Conservation (phyloP, 2,329 filamentous ascomycete genomes). For the Magnaporthiopsis incrustans region DNA sequence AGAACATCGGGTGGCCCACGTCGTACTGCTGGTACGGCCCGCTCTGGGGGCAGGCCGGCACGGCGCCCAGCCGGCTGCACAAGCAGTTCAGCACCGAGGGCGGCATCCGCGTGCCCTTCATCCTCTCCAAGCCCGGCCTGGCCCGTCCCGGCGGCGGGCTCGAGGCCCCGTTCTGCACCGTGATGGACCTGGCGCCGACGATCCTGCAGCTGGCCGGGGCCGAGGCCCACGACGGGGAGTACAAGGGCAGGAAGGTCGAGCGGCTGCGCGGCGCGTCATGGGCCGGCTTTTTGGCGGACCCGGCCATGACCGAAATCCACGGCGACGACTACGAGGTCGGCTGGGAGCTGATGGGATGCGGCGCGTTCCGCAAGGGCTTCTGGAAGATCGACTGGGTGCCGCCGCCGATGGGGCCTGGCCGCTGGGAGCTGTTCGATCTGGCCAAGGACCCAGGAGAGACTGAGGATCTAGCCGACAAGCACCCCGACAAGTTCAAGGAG, state of each 20-base stretch:
- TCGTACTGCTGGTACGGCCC: slow-evolving; percentile 51
- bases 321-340: slow-evolving; percentile 17
- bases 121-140: slow-evolving; percentile 21
- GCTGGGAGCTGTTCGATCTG: slow-evolving; percentile 26
- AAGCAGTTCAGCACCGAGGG: slow-evolving; percentile 34
- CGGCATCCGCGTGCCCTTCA: slow-evolving; percentile 43
- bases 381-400: slow-evolving; percentile 26
- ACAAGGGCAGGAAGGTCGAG: slow-evolving; percentile 24
- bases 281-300: slow-evolving; percentile 1
- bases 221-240: slow-evolving; percentile 43
- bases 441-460: slow-evolving; percentile 24
- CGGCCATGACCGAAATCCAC: neutral
- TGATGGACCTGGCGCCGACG: slow-evolving; percentile 42
- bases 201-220: slow-evolving; percentile 38
- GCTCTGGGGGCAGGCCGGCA: slow-evolving; percentile 36
- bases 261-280: slow-evolving; percentile 20
- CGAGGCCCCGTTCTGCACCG: slow-evolving; percentile 42
- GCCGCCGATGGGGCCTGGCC: slow-evolving; percentile 18
- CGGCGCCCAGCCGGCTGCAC: slow-evolving; percentile 19
- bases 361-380: slow-evolving; percentile 24
- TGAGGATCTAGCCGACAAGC: slow-evolving; percentile 18
- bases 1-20: slow-evolving; percentile 46
- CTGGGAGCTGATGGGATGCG: slow-evolving; percentile 26
- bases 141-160: neutral
- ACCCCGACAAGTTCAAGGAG: slow-evolving; percentile 20